Conservation (phyloP, 495 filamentous ascomycete genomes). For the Penicillium turbatum region DNA sequence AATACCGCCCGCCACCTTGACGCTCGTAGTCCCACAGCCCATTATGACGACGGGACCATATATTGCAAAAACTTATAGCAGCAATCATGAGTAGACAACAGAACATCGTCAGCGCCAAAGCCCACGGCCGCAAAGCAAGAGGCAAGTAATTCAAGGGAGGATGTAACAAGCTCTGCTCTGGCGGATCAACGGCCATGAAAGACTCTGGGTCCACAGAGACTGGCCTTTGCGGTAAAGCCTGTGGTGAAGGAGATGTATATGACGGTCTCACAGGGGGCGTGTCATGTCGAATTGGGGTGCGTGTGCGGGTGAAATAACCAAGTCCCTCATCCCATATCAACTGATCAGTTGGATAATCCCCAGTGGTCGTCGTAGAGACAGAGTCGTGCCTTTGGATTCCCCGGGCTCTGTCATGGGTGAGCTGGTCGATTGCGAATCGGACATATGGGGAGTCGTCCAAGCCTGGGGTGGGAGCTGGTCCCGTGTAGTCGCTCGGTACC, state of each 20-base stretch:
- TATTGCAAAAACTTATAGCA: constrained; percentile 66
- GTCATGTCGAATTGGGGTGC: constrained; percentile 22
- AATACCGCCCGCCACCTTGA: constrained; percentile 69
- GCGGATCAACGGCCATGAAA: constrained; percentile 51
- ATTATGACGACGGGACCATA: constrained; percentile 59
- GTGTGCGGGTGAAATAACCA: constrained; percentile 41
- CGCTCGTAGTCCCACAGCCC: constrained; percentile 64
- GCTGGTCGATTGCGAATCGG: constrained; percentile 67
- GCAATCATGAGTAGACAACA: constrained; percentile 67
- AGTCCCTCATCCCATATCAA: constrained; percentile 49
- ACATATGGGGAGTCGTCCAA: constrained; percentile 67
- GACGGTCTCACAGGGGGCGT: constrained; percentile 17
- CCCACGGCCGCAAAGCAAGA: constrained; percentile 56
- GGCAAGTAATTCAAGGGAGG: constrained; percentile 64
- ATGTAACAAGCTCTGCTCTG: constrained; percentile 41
- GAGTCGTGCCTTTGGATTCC: constrained; percentile 33
- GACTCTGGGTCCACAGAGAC: constrained; percentile 43
- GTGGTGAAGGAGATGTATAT: constrained; percentile 24
- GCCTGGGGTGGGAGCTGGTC: constrained; percentile 54
- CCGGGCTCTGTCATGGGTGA: constrained; percentile 58
- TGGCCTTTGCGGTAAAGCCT: constrained; percentile 27
- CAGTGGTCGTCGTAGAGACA: constrained; percentile 32
- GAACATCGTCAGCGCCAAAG: constrained; percentile 53
- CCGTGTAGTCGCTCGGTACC: constrained; percentile 33
- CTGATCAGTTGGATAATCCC: constrained; percentile 46